A percentile compares a stretch with the other conserved stretches of the same genome.
Conservation (phyloP, 2,329 filamentous ascomycete genomes). For the Talaromyces islandicus region DNA sequence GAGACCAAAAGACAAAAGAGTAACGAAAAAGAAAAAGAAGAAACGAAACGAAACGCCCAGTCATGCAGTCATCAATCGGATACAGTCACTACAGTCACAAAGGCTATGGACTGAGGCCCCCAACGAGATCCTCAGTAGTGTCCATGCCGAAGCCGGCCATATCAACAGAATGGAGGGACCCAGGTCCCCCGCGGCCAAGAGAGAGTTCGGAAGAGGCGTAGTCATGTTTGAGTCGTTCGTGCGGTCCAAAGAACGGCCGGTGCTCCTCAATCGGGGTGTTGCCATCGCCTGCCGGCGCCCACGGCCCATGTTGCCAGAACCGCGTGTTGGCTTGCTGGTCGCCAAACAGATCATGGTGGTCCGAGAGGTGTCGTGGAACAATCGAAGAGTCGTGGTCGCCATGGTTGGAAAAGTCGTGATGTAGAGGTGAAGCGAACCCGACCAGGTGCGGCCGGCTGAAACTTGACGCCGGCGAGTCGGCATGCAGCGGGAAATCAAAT, state of each 20-base stretch:
- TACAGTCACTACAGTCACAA: constrained; percentile 10
- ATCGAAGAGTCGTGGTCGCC: constrained; percentile 21
- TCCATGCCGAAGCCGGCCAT: constrained; percentile 41
- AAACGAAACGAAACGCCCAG: constrained; percentile 8
- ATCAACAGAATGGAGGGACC: constrained; percentile 39
- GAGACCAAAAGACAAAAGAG: neutral
- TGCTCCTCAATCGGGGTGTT: constrained; percentile 38
- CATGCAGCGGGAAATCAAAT: constrained; percentile 33
- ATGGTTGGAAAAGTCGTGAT: constrained; percentile 33
- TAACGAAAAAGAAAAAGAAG: neutral
- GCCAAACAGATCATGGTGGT: constrained; percentile 40
- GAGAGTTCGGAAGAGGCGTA: constrained; percentile 41
- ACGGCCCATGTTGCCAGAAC: constrained; percentile 39
- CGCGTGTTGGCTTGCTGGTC: constrained; percentile 40
- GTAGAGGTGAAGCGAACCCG: constrained; percentile 32
- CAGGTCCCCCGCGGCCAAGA: constrained; percentile 32
- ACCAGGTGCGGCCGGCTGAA: constrained; percentile 35
- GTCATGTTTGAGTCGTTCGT: constrained; percentile 38
- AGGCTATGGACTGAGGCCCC: constrained; percentile 32
- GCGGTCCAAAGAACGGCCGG: constrained; percentile 39
- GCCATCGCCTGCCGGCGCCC: constrained; percentile 33
- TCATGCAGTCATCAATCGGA: constrained; percentile 13
- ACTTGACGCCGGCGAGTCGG: constrained; percentile 37
- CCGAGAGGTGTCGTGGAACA: constrained; percentile 23
- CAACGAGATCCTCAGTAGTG: constrained; percentile 29